These are phyloP conservation scores for Rhizophagus sp. DNA, from an alignment of 192 early-diverging fungal species.

Conservation along the genomic window DNA sequence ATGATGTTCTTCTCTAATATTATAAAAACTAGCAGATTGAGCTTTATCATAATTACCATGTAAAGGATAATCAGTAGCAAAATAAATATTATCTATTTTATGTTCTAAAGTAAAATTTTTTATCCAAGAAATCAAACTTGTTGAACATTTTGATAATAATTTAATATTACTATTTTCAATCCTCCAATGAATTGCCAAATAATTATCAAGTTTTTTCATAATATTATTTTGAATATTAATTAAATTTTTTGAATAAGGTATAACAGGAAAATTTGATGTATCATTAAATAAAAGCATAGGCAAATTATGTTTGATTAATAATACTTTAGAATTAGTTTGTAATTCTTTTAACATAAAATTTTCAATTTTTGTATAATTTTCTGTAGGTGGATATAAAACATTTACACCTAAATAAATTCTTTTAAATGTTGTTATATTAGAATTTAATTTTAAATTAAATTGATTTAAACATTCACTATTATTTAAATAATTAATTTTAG, in stretches of 20 bases:
- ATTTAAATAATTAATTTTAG: not conserved
- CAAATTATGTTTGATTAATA: too few relatives aligned
- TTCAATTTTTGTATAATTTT: not conserved
- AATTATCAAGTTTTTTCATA: not conserved
- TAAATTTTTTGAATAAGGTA: not conserved
- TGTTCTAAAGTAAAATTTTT: not conserved
- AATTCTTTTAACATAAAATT: not conserved
- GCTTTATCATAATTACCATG: too few relatives aligned
- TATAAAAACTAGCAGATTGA: too few relatives aligned
- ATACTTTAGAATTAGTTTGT: too few relatives aligned
- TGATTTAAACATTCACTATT: not conserved
- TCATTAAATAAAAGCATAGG: not conserved
- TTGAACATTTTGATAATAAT: slow-evolving; percentile 1
- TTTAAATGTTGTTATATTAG: not conserved
- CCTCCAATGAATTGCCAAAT: slow-evolving; percentile 17
- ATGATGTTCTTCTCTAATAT: too few relatives aligned
- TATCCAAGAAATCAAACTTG: not conserved
- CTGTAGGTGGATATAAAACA: not conserved
- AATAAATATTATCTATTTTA: not conserved
- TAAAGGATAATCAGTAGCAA: not conserved
- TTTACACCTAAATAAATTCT: not conserved
- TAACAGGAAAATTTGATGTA: not conserved
- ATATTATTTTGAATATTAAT: not conserved
- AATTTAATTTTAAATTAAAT: not conserved
- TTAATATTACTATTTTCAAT: not conserved